Evolutionary conservation across 2,329 filamentous ascomycete species (phyloP).

Genomic region (Alternaria alternata): DNA sequence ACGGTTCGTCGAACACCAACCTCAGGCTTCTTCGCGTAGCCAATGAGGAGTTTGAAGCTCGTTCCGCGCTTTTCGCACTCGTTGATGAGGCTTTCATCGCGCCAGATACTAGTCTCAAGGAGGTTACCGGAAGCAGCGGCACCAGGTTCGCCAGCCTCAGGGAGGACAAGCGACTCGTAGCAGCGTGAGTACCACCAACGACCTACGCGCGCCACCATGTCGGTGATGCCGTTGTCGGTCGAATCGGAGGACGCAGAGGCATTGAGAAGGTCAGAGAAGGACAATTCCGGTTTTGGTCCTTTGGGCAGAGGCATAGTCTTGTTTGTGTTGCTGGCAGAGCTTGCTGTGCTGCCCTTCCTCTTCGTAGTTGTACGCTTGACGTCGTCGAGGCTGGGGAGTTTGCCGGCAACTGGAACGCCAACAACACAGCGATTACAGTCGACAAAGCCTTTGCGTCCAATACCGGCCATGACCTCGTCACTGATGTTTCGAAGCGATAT

Average conservation of each 20-base stretch:
- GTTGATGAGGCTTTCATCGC: conserved; percentile 73
- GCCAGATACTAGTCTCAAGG: conserved; percentile 75
- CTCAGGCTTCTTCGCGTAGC: conserved; percentile 82
- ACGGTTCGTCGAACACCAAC: conserved; percentile 58
- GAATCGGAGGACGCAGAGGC: conserved; percentile 44
- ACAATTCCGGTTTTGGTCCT: conserved; percentile 42
- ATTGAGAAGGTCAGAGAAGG: conserved; percentile 50
- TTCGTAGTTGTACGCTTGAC: conserved; percentile 27
- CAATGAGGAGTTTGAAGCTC: conserved; percentile 89
- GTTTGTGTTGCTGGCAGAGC: conserved; percentile 29
- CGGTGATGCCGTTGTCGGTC: conserved; percentile 84
- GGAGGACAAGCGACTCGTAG: conserved; percentile 75
- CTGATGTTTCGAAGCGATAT: conserved; percentile 65
- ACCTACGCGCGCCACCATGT: conserved; percentile 89
- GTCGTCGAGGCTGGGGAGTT: conserved; percentile 48
- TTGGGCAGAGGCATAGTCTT: conserved; percentile 21
- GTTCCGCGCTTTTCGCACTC: conserved; percentile 90
- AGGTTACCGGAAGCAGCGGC: conserved; percentile 45
- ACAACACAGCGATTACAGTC: conserved; percentile 79
- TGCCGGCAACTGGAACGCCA: conserved; percentile 73
- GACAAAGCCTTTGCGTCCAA: conserved; percentile 74
- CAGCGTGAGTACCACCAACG: conserved; percentile 97
- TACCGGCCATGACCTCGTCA: conserved; percentile 67
- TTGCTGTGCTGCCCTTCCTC: conserved; percentile 43
- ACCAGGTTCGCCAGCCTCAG: conserved; percentile 43